Base-by-base conservation (phyloP, 352 stramenopile genomes). In the Phytophthora sansomeana region DNA sequence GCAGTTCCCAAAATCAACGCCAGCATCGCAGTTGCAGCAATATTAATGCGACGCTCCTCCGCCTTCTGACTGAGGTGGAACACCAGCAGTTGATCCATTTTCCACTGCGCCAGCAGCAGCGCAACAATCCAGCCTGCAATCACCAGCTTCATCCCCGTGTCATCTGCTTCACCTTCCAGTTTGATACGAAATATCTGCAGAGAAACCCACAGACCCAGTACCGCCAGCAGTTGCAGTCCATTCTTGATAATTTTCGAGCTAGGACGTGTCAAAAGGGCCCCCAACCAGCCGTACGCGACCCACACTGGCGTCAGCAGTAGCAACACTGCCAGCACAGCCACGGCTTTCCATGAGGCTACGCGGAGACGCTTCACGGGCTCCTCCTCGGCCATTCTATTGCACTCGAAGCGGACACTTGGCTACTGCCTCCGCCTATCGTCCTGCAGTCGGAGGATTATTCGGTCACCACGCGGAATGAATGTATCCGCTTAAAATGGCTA, bases 51-150 rank as follows among this genome's bases (percentile, higher is more conserved):
- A 6, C 36, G 51, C 19, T 78, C 67, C 33, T 64, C 53, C 3
- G 73, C 19, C 24, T 69, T 69, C 19, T 61, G 61, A 55, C 77
- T 70, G 13, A 83, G 11, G 7, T 75, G 72, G 53, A 78, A 76
- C 50, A 77, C 71, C 39, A 80, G 42, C 19, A 89, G 63, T 1
- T 62, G 43, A 59, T 85, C 70, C 57, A 86, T 58, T 54, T 83
- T 72, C 49, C 52, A 75, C 61, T 89, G 80, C n/a, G 53, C 73
- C 24, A 86, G 53, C 32, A 89, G 51, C 44, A 89, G 61, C 24
- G 67, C 66, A 6, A 72, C 49, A 10, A 80, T 36, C 58, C 71
- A 67, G 19, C 49, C 61, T 4, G 7, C 32, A 11, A 72, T 13
- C 13, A 8, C 13, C 29, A 65, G 54, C 42, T 47, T 68, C 39